A percentile compares a stretch with the other conserved stretches of the same genome.
Evolutionary conservation across 2,329 filamentous ascomycete genomes (phyloP).

Genomic region (Apiospora saccharicola): DNA sequence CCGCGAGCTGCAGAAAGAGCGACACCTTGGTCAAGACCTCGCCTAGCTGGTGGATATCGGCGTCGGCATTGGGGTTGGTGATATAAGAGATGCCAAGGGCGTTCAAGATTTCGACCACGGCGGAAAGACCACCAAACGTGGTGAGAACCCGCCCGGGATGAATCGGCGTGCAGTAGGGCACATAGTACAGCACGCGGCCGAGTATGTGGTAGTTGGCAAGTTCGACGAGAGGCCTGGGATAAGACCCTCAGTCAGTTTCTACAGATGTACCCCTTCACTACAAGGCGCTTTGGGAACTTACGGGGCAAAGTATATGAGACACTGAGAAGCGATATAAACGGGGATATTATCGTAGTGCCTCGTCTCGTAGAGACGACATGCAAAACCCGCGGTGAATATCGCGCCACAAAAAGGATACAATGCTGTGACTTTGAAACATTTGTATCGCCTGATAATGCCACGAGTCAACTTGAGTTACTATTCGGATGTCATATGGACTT

Average conservation of each 20-base stretch:
- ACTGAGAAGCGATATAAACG: constrained; percentile 19
- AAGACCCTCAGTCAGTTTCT: constrained; percentile 39
- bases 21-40: constrained; percentile 35
- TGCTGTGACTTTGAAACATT: constrained; percentile 26
- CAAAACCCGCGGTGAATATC: constrained; percentile 17
- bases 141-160: constrained; percentile 53
- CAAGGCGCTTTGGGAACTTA: constrained; percentile 23
- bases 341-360: constrained; percentile 11
- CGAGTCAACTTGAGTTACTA: not conserved
- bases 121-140: constrained; percentile 52
- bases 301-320: constrained; percentile 31
- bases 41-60: constrained; percentile 22
- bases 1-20: constrained; percentile 47
- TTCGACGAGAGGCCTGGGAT: constrained; percentile 58
- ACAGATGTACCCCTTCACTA: not conserved
- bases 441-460: not conserved
- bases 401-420: constrained; percentile 27
- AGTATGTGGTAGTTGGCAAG: constrained; percentile 69
- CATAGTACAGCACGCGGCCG: constrained; percentile 65
- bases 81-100: constrained; percentile 42
- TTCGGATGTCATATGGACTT: not conserved
- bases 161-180: constrained; percentile 64
- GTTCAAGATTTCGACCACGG: constrained; percentile 46
- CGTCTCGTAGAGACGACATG: constrained; percentile 2
- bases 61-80: constrained; percentile 34